Conservation (phyloP, 1,284 basidiomycete species). For the Leccinum huronense region DNA sequence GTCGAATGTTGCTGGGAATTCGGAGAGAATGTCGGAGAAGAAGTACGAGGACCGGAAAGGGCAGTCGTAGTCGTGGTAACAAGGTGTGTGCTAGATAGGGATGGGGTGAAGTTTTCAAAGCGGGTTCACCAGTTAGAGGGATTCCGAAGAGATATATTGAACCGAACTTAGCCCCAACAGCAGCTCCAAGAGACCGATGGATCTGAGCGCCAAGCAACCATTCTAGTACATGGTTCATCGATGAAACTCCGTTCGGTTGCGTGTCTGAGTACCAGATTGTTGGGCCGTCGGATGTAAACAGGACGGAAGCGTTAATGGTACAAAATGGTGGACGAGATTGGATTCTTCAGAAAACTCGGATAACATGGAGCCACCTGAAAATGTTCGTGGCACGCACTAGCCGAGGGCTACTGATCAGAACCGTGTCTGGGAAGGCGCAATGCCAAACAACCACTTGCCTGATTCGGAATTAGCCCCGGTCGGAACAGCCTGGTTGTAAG, state of each 20-base stretch:
- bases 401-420: neutral
- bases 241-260: constrained; percentile 28
- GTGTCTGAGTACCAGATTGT: constrained; percentile 7
- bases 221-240: constrained; percentile 22
- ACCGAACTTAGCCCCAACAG: constrained; percentile 38
- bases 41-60: constrained; percentile 27
- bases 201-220: constrained; percentile 26
- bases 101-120: constrained; percentile 10
- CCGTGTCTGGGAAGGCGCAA: too few species aligned
- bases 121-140: constrained; percentile 22
- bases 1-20: constrained; percentile 25
- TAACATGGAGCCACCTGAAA: neutral
- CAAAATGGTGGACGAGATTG: constrained; percentile 21
- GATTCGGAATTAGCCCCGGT: too few species aligned
- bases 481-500: constrained; percentile 57
- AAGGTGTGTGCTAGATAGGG: constrained; percentile 18
- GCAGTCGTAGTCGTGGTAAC: constrained; percentile 18
- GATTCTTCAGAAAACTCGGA: neutral
- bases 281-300: constrained; percentile 18
- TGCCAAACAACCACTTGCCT: too few species aligned
- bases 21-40: constrained; percentile 36
- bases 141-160: constrained; percentile 38
- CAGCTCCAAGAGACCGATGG: constrained; percentile 20
- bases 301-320: constrained; percentile 29
- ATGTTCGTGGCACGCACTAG: constrained; percentile 10